Evolutionary conservation across 345 rosid genomes (phyloP).

Genomic region (Eucalyptus tenuipes): DNA sequence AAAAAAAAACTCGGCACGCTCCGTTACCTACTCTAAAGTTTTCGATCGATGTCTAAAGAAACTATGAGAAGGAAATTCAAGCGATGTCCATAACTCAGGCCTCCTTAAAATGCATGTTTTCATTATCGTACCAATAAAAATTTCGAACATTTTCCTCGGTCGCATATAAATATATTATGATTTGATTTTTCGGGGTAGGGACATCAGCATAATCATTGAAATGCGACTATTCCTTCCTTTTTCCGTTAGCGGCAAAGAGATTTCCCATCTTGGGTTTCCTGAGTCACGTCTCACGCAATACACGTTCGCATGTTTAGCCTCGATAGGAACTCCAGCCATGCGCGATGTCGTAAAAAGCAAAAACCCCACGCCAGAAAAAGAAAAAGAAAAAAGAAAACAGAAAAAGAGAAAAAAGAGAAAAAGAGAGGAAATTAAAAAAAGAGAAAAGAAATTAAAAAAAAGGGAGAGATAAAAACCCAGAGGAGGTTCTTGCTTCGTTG

Average conservation of each 20-base stretch:
- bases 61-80: rapidly evolving
- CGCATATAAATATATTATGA: too few relatives aligned
- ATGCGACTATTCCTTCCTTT: not conserved
- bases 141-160: not conserved
- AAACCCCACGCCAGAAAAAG: not conserved
- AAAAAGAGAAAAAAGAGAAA: too few relatives aligned
- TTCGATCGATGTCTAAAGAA: not conserved
- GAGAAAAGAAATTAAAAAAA: not conserved
- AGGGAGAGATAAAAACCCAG: not conserved
- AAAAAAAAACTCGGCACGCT: not conserved
- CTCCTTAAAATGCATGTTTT: not conserved
- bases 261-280: not conserved
- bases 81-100: too few relatives aligned
- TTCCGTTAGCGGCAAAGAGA: not conserved
- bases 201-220: not conserved
- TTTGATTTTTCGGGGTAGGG: not conserved
- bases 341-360: not conserved
- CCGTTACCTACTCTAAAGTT: rapidly evolving
- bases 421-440: not conserved
- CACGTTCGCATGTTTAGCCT: not conserved
- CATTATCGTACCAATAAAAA: too few relatives aligned
- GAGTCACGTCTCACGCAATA: not conserved
- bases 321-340: not conserved
- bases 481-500: not conserved
- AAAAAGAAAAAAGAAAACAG: rapidly evolving